Base-by-base conservation (phyloP, 108 stramenopile species). In the Stephanodiscus minutulus region DNA sequence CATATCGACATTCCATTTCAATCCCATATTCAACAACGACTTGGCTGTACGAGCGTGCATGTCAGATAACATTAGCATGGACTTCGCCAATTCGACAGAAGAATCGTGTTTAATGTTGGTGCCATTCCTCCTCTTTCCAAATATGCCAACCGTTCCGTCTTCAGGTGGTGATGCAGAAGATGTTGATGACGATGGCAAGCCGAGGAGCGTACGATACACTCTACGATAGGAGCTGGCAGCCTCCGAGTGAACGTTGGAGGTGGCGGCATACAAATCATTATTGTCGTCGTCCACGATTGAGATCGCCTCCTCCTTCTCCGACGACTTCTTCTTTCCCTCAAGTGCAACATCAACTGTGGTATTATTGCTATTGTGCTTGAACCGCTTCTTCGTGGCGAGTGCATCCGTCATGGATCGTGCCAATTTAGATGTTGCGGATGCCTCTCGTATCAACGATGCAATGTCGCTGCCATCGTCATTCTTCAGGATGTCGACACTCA, bases 1-100 rank as follows among this genome's bases (percentile, higher is more conserved):
- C 39, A 54, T 73, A 20, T 61, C 54, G 72, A 79, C 73, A 29
- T 79, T 79, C 72, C 78, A 79, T 52, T 79, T 72, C n/a, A 64
- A 44, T n/a, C 78, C 78, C 78, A 79, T 79, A 20, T 46, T 52
- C 11, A 46, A 48, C 36, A 79, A 35, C 13, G 78, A 79, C 22
- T 70, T 65, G 25, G 78, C 78, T 61, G 60, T 79, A 25, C 67
- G 60, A 54, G 61, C 78, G 55, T 79, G 78, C 10, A 60, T 67
- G 43, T 73, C 67, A 27, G 78, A 72, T 29, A 79, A 15, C 37
- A 79, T 64, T 1, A 79, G 37, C 78, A 79, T 79, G 17, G 78
- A 79, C 41, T 64, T 68, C 13, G 78, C 78, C 29, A 79, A 36
- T 64, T 79, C 78, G 37, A 41, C 13, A 15, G 13, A 44, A 3